Evolutionary conservation across 352 stramenopile species (phyloP).

Genomic region (Phytophthora melonis): DNA sequence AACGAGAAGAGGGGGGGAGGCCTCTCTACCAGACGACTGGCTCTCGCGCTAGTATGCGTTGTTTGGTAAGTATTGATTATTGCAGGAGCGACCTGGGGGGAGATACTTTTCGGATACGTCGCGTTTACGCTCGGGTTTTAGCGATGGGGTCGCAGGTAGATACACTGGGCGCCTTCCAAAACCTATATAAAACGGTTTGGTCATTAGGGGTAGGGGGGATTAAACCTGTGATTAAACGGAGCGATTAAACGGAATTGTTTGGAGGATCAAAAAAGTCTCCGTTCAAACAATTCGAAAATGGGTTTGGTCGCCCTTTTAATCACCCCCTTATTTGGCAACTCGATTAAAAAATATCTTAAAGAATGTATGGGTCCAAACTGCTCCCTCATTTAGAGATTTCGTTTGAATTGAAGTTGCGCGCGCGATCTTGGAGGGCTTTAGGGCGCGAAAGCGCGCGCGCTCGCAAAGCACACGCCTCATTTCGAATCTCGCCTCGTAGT

Average conservation of each 20-base stretch:
- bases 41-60: too few relatives aligned
- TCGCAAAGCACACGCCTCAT: neutral
- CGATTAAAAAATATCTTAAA: neutral
- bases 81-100: too few relatives aligned
- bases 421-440: neutral
- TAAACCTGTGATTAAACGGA: neutral
- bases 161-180: too few relatives aligned
- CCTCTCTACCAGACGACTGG: too few relatives aligned
- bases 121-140: too few relatives aligned
- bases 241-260: neutral
- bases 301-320: neutral
- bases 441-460: neutral
- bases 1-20: too few relatives aligned
- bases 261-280: neutral
- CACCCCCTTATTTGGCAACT: neutral
- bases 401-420: neutral
- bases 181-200: too few relatives aligned
- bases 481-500: neutral
- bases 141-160: too few relatives aligned
- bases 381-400: neutral
- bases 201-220: neutral
- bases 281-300: neutral
- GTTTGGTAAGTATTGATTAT: too few relatives aligned
- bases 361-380: neutral
- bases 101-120: too few relatives aligned